A percentile compares a stretch with the other conserved stretches of the same genome.
Conservation (phyloP, 371 early-diverging fungal species). For the Vairimorpha ceranae region DNA sequence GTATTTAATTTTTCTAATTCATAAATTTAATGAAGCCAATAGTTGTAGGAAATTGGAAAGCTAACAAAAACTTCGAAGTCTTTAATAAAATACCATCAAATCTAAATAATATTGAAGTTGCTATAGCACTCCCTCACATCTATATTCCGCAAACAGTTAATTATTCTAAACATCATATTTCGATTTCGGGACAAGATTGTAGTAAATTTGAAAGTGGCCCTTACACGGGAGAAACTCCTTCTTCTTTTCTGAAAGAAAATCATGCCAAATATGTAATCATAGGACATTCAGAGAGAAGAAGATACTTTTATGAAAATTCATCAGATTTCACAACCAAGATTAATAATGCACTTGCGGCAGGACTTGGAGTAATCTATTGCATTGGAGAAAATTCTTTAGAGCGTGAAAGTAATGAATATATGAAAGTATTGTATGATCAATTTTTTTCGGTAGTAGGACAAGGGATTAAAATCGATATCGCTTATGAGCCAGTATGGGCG, state of each 20-base stretch:
- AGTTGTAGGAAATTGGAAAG: slow-evolving; percentile 61
- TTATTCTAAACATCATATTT: slow-evolving; percentile 66
- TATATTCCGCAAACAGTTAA: slow-evolving; percentile 65
- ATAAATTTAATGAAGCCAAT: slow-evolving; percentile 33
- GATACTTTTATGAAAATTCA: slow-evolving; percentile 73
- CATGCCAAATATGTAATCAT: slow-evolving; percentile 84
- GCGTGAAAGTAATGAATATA: slow-evolving; percentile 76
- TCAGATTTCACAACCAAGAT: slow-evolving; percentile 75
- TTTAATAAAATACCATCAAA: slow-evolving; percentile 6
- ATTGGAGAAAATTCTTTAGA: slow-evolving; percentile 88
- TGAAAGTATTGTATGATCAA: slow-evolving; percentile 77
- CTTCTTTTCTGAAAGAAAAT: slow-evolving; percentile 85
- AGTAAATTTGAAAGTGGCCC: slow-evolving; percentile 75
- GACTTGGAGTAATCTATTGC: slow-evolving; percentile 86
- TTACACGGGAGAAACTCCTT: slow-evolving; percentile 92
- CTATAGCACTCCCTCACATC: slow-evolving; percentile 85
- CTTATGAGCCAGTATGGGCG: slow-evolving; percentile 99
- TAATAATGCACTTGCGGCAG: slow-evolving; percentile 73
- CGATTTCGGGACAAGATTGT: slow-evolving; percentile 88
- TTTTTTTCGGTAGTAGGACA: slow-evolving; percentile 70
- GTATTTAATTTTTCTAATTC: background rate
- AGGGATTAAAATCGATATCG: slow-evolving; percentile 71
- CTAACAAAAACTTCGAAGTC: slow-evolving; percentile 37
- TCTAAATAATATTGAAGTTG: slow-evolving; percentile 70
- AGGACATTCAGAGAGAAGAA: slow-evolving; percentile 97